These are phyloP conservation scores for Amaranthus palmeri DNA, from an alignment of 148 eudicot species.

Conservation along the genomic window DNA sequence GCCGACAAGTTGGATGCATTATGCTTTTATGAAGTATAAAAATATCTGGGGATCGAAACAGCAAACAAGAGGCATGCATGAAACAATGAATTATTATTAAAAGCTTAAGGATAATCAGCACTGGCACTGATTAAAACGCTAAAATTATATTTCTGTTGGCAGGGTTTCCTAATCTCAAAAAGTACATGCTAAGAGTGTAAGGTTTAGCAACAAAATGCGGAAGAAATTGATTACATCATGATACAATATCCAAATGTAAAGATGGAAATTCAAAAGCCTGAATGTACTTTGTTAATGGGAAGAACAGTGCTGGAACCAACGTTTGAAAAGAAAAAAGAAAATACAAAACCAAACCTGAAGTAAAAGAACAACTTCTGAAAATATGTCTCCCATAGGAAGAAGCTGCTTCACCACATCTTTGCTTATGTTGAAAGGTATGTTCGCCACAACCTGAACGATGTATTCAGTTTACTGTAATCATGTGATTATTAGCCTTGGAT, in stretches of 20 bases:
- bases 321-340: slow-evolving; percentile 18
- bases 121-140: not conserved
- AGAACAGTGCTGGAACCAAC: slow-evolving; percentile 35
- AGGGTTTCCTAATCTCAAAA: not conserved
- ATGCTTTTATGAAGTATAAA: not conserved
- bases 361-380: slow-evolving; percentile 86
- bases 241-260: not conserved
- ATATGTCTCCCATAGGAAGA: slow-evolving; percentile 97
- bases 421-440: slow-evolving; percentile 93
- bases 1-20: not conserved
- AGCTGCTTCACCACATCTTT: slow-evolving; percentile 82
- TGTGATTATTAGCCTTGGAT: not conserved
- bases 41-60: not conserved
- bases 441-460: slow-evolving; percentile 71
- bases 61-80: not conserved
- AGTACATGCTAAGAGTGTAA: not conserved
- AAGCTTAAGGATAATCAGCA: not conserved
- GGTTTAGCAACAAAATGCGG: not conserved
- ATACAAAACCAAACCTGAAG: slow-evolving; percentile 57
- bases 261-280: not conserved
- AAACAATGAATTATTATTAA: not conserved
- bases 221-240: not conserved
- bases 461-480: not conserved
- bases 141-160: not conserved
- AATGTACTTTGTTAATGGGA: not conserved